A percentile compares a stretch with the other conserved stretches of the same genome.
These are phyloP conservation scores for Achaetomium macrosporum DNA, from an alignment of 2,329 filamentous ascomycete species.

Conservation along the genomic window DNA sequence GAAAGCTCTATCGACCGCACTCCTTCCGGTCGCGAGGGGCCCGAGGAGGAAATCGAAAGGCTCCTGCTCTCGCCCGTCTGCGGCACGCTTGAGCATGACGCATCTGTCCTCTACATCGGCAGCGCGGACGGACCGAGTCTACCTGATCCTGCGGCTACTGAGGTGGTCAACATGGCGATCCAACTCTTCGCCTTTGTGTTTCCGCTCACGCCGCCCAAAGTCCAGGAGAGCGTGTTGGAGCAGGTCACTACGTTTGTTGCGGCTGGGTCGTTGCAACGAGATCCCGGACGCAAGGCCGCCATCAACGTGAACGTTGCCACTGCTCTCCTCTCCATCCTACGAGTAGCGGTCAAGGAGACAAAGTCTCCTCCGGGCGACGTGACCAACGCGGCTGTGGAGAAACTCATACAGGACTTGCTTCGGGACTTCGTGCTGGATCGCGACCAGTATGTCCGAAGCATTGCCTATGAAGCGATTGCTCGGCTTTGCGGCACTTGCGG, in stretches of 20 bases:
- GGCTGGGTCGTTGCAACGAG: slow-evolving; percentile 71
- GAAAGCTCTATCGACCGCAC: slow-evolving; percentile 42
- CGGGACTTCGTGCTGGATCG: slow-evolving; percentile 70
- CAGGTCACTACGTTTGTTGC: slow-evolving; percentile 88
- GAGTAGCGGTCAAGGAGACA: slow-evolving; percentile 79
- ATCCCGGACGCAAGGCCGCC: slow-evolving; percentile 81
- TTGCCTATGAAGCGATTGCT: slow-evolving; percentile 81
- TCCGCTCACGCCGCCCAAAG: slow-evolving; percentile 79
- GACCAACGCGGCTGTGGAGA: slow-evolving; percentile 70
- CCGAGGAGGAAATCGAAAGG: slow-evolving; percentile 59
- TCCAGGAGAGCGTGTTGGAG: slow-evolving; percentile 93
- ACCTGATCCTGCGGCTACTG: slow-evolving; percentile 80
- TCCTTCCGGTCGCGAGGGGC: slow-evolving; percentile 47
- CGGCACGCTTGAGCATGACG: slow-evolving; percentile 82
- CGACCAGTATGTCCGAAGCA: slow-evolving; percentile 77
- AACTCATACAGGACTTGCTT: slow-evolving; percentile 70
- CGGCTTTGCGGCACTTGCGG: slow-evolving; percentile 79
- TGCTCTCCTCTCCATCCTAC: slow-evolving; percentile 72
- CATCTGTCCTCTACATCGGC: slow-evolving; percentile 68
- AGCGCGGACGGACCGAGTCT: slow-evolving; percentile 43
- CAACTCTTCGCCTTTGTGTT: slow-evolving; percentile 88
- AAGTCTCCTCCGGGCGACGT: slow-evolving; percentile 66
- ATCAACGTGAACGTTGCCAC: slow-evolving; percentile 86
- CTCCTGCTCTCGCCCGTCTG: slow-evolving; percentile 67
- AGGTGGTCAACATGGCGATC: slow-evolving; percentile 91